These are phyloP conservation scores for Xylaria longipes DNA, from an alignment of 495 filamentous ascomycete species.

Conservation along the genomic window DNA sequence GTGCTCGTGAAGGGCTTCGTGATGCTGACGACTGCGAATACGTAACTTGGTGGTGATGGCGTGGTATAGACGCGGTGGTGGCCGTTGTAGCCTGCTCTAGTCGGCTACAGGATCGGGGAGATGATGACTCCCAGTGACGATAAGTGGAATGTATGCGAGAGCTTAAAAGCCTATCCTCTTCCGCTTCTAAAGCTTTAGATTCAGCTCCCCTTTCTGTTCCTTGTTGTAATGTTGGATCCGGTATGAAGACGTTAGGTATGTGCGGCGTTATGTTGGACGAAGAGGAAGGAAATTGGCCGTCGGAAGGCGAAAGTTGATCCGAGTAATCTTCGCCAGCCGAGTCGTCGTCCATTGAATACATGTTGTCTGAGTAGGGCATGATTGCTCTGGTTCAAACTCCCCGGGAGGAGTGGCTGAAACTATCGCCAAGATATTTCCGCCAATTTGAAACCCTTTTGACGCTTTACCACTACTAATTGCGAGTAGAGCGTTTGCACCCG, in stretches of 20 bases:
- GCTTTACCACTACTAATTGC: conserved; percentile 27
- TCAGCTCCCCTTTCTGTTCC: conserved; percentile 37
- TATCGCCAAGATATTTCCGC: conserved; percentile 35
- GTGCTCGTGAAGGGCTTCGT: conserved; percentile 13
- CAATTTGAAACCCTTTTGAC: conserved; percentile 32
- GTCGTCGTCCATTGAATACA: conserved; percentile 49
- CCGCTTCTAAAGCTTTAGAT: conserved; percentile 50
- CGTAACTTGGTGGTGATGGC: conserved; percentile 30
- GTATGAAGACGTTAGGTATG: conserved; percentile 51
- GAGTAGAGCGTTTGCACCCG: neutral
- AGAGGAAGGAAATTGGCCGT: conserved; percentile 51
- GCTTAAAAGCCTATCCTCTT: conserved; percentile 41
- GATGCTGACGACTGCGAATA: conserved; percentile 37
- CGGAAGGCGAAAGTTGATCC: conserved; percentile 47
- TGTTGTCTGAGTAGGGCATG: conserved; percentile 53
- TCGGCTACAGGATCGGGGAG: conserved; percentile 6
- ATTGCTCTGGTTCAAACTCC: conserved; percentile 36
- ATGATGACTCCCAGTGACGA: conserved; percentile 7
- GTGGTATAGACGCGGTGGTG: conserved; percentile 21
- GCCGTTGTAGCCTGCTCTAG: conserved; percentile 28
- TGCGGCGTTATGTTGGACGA: conserved; percentile 44
- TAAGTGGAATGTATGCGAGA: neutral
- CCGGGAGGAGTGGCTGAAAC: conserved; percentile 34
- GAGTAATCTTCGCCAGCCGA: conserved; percentile 44
- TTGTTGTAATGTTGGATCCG: conserved; percentile 48